phyloP scores from a whole-genome alignment of 2,329 filamentous ascomycete genomes.

The Paecilomyces dactylethromorphus region DNA sequence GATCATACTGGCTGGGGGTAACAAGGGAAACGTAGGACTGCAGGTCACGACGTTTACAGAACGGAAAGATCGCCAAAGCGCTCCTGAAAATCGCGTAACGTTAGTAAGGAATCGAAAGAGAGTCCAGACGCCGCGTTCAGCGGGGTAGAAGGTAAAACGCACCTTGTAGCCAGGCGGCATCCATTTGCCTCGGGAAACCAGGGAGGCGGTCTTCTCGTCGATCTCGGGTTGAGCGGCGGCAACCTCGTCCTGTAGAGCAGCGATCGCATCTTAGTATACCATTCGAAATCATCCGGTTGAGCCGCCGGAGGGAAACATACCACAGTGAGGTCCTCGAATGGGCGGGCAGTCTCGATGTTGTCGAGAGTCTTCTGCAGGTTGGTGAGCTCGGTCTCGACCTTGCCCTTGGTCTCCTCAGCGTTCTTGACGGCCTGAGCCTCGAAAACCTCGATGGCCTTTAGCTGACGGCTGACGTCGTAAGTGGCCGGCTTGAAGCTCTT shows the following conservation, averaged over 20 bases:
- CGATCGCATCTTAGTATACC: conserved; percentile 2
- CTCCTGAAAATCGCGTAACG: conserved; percentile 57
- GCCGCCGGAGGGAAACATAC: conserved; percentile 53
- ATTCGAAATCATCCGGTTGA: background rate
- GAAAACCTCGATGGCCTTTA: conserved; percentile 97
- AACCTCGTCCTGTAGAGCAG: conserved; percentile 71
- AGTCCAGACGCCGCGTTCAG: background rate
- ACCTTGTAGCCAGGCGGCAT: conserved; percentile 98
- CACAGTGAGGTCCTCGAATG: conserved; percentile 95
- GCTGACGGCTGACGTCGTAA: conserved; percentile 87
- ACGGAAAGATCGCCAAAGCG: conserved; percentile 97
- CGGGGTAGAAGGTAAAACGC: conserved; percentile 30
- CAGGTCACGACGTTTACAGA: conserved; percentile 57
- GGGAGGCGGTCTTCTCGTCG: conserved; percentile 89
- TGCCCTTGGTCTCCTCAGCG: conserved; percentile 91
- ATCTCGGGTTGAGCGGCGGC: conserved; percentile 91
- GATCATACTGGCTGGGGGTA: conserved; percentile 21
- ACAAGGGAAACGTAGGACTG: conserved; percentile 19
- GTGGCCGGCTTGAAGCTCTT: conserved; percentile 81
- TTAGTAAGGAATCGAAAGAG: background rate
- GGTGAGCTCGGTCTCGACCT: conserved; percentile 90
- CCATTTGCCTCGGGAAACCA: conserved; percentile 98
- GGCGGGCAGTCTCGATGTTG: conserved; percentile 94
- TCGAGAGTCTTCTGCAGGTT: conserved; percentile 89
- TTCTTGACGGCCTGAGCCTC: conserved; percentile 96